Base-by-base conservation (phyloP, 495 filamentous ascomycete species). In the Penicillium goetzii region DNA sequence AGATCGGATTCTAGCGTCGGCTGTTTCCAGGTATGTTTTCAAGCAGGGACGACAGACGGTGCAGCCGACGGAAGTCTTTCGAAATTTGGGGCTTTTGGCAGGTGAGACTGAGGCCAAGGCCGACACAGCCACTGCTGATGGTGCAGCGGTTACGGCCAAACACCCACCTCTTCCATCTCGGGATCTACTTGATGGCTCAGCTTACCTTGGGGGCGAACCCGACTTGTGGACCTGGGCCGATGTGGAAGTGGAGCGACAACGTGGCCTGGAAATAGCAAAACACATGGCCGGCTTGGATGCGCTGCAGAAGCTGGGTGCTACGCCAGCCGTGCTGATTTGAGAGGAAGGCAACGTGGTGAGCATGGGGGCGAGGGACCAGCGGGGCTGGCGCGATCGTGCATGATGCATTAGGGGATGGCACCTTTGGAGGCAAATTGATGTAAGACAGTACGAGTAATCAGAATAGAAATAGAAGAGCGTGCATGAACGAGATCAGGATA, bases 21-120 rank as follows among this genome's bases (percentile, higher is more conserved):
- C 62, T 19, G 57, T 84, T 14, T 82, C 81, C 57, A 87, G 89
- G 71, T 92, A 90, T 72, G 90, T 91, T 2, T 88, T 91, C 71
- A 92, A 92, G 79, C 76, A 86, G 66, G 90, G 89, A 0, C 74
- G 91, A 26, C 75, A 89, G 62, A 93, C 91, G 19, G 81, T 92
- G 6, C 84, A 88, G 61, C 90, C 91, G 9, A 87, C 89, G 68
- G 72, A 86, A 41, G 78, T 89, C 33, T 14, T 47, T 11, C 15
- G 33, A 15, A 12, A 34, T 41, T 56, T 28, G 32, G 54, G 41
- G 19, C 54, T 56, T 56, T 41, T 56, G 54, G 36, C 7, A 36
- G 54, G 30, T 23, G 54, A 40, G n/a, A 25, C 52, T n/a, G 14
- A 25, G 33, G 17, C 52, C 33, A 55, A 25, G 32, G 32, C 32